phyloP scores from a whole-genome alignment of 1,284 basidiomycete species.

The Somion occarium region DNA sequence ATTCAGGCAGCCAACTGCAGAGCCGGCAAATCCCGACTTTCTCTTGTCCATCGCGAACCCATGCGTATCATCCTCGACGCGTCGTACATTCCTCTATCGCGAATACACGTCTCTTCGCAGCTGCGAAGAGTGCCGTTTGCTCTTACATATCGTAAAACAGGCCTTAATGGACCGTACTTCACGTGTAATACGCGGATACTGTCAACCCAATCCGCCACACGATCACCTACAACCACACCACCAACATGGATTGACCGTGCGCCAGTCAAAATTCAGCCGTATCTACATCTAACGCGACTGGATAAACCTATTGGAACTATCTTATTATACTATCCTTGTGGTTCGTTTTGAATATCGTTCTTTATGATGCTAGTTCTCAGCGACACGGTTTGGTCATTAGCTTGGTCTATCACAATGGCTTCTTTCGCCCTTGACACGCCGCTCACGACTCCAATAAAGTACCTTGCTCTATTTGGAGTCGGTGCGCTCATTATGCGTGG shows the following conservation, averaged over 20 bases:
- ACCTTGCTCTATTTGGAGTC: constrained; percentile 80
- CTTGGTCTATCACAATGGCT: constrained; percentile 96
- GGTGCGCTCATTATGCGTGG: constrained; percentile 97
- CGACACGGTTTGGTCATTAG: too few species aligned
- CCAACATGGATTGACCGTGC: constrained; percentile 66
- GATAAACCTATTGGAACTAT: constrained; percentile 96
- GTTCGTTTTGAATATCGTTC: constrained; percentile 60
- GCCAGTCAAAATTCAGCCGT: constrained; percentile 64
- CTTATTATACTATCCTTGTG: constrained; percentile 90
- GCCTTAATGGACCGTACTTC: background rate
- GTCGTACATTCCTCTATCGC: background rate
- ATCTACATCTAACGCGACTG: constrained; percentile 80
- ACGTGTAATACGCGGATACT: background rate
- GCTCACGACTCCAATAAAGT: constrained; percentile 64
- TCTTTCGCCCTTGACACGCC: constrained; percentile 72
- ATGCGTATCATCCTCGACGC: constrained; percentile 2
- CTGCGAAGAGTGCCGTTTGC: background rate
- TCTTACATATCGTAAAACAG: background rate
- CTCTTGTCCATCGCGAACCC: background rate
- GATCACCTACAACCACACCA: constrained; percentile 15
- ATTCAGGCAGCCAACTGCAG: background rate
- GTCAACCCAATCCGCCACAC: background rate
- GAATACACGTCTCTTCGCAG: background rate
- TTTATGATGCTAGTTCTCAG: too few species aligned
- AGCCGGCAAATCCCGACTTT: background rate